Percentiles rank a stretch among this genome's conserved stretches.
These are phyloP conservation scores for Populus nigra DNA, from an alignment of 345 rosid genomes.

Conservation along the genomic window DNA sequence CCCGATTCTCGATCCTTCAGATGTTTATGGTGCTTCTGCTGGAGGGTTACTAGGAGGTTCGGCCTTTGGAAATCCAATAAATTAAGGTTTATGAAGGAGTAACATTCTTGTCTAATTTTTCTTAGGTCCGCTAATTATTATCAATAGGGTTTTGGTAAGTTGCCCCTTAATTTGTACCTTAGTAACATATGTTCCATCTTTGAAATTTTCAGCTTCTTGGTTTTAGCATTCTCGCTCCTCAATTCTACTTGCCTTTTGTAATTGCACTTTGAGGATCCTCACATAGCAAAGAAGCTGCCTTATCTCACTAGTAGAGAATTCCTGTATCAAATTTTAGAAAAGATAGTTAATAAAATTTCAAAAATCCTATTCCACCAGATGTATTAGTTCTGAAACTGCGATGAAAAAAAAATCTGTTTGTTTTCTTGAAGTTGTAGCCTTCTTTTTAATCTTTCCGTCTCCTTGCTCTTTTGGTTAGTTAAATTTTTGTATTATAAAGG, in stretches of 20 bases:
- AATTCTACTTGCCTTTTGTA: constrained; percentile 15
- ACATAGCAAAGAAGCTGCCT: constrained; percentile 24
- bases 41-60: constrained; percentile 67
- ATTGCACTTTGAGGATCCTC: constrained; percentile 19
- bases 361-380: constrained; percentile 19
- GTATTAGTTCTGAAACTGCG: constrained; percentile 19
- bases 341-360: constrained; percentile 8
- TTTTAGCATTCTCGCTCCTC: constrained; percentile 10
- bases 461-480: constrained; percentile 7
- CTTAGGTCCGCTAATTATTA: constrained; percentile 30
- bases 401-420: constrained; percentile 13
- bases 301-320: constrained; percentile 12
- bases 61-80: constrained; percentile 61
- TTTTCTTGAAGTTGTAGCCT: constrained; percentile 30
- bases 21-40: constrained; percentile 55
- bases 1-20: constrained; percentile 57
- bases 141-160: constrained; percentile 31
- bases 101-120: constrained; percentile 12
- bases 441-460: neutral
- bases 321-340: constrained; percentile 16
- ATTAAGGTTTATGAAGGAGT: constrained; percentile 24
- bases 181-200: constrained; percentile 12
- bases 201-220: constrained; percentile 18
- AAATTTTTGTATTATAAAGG: constrained; percentile 19
- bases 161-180: constrained; percentile 21